These are phyloP conservation scores for Cinchona pubescens DNA, from an alignment of 257 asterid species.

Conservation along the genomic window DNA sequence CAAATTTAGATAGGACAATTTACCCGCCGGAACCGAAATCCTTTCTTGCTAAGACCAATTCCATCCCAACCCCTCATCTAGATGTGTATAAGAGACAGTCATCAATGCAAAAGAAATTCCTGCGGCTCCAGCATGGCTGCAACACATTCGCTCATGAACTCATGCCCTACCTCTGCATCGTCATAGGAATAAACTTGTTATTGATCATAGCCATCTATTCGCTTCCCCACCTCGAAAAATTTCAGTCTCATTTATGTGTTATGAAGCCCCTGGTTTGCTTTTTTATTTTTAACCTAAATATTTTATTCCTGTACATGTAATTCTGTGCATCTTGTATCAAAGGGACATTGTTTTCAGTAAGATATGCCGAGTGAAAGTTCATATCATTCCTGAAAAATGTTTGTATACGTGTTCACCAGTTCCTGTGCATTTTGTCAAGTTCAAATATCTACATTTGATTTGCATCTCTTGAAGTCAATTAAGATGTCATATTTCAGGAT, in stretches of 20 bases:
- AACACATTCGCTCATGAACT: background rate
- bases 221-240: background rate
- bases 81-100: too few relatives aligned
- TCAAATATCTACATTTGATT: background rate
- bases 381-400: background rate
- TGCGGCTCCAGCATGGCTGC: background rate
- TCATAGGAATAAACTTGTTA: background rate
- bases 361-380: background rate
- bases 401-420: background rate
- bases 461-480: background rate
- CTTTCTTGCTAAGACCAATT: background rate
- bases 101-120: too few relatives aligned
- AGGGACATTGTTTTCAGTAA: background rate
- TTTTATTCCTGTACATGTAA: background rate
- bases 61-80: background rate
- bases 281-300: background rate
- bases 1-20: too few relatives aligned
- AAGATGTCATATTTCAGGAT: slow-evolving; percentile 36
- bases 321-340: background rate
- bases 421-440: background rate
- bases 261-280: background rate
- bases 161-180: background rate
- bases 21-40: background rate
- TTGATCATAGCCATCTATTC: background rate
- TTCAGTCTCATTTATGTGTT: background rate